These are phyloP conservation scores for Boletus coccyginus DNA, from an alignment of 768 basidiomycete species.

Conservation along the genomic window DNA sequence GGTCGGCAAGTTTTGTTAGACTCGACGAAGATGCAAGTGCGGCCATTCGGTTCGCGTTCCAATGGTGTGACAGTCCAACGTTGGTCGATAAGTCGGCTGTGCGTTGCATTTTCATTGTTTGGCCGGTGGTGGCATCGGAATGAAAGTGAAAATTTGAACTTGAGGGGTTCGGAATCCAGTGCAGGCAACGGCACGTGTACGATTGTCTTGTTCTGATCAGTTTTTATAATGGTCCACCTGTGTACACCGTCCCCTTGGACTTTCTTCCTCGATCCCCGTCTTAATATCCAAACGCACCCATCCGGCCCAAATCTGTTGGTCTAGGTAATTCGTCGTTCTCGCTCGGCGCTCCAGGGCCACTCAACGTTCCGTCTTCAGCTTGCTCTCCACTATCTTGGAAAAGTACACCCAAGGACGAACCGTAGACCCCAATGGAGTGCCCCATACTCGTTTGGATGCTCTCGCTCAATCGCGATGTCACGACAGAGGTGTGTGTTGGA, in stretches of 20 bases:
- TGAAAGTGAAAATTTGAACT: neutral
- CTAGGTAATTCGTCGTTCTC: too few species aligned
- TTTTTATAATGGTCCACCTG: conserved; percentile 27
- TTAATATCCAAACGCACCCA: neutral
- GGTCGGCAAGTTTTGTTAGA: neutral
- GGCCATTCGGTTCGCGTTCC: neutral
- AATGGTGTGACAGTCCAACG: neutral
- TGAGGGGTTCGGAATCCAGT: conserved; percentile 5
- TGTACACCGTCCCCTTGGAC: conserved; percentile 3
- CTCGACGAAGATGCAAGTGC: too few species aligned
- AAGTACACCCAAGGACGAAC: neutral
- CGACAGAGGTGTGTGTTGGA: conserved; percentile 48
- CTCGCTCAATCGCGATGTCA: conserved; percentile 71
- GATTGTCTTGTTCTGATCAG: conserved; percentile 25
- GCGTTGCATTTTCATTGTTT: neutral
- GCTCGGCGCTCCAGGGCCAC: neutral
- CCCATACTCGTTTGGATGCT: conserved; percentile 82
- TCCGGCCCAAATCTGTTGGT: neutral
- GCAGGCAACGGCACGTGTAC: conserved; percentile 24
- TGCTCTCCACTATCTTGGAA: neutral
- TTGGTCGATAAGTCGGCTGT: conserved; percentile 1
- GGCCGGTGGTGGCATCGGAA: neutral
- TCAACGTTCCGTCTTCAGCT: neutral
- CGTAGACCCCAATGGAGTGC: conserved; percentile 42
- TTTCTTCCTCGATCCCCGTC: conserved; percentile 1